Conservation (phyloP, 2,329 filamentous ascomycete genomes). For the Fusarium compactum region DNA sequence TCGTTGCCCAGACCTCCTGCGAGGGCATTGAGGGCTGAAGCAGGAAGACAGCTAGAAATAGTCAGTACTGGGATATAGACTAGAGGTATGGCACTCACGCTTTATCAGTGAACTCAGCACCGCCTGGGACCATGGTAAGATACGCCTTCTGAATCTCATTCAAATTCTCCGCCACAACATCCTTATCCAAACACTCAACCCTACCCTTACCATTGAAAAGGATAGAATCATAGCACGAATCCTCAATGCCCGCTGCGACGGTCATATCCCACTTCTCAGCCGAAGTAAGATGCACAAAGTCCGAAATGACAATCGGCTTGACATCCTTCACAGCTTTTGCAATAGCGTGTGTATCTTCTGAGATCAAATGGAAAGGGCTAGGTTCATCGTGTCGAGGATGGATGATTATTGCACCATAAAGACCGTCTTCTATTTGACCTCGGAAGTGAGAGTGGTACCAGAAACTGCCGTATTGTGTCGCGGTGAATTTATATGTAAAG, state of each 20-base stretch:
- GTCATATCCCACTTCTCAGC: slow-evolving; percentile 60
- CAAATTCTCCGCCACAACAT: slow-evolving; percentile 57
- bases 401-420: slow-evolving; percentile 68
- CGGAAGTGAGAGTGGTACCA: slow-evolving; percentile 71
- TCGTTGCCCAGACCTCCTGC: slow-evolving; percentile 48
- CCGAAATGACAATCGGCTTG: slow-evolving; percentile 64
- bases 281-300: slow-evolving; percentile 68
- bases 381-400: slow-evolving; percentile 49
- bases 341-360: slow-evolving; percentile 57
- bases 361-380: slow-evolving; percentile 64
- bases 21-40: slow-evolving; percentile 56
- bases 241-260: slow-evolving; percentile 59
- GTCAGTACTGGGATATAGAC: neutral
- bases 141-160: slow-evolving; percentile 49
- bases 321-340: slow-evolving; percentile 60
- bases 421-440: slow-evolving; percentile 69
- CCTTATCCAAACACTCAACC: slow-evolving; percentile 62
- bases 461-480: slow-evolving; percentile 67
- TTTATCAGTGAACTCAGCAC: slow-evolving; percentile 56
- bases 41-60: slow-evolving; percentile 39
- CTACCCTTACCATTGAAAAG: slow-evolving; percentile 72
- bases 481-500: slow-evolving; percentile 68
- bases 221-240: slow-evolving; percentile 69
- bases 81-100: slow-evolving; percentile 44
- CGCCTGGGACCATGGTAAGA: slow-evolving; percentile 47